Conservation (phyloP, 257 asterid species). For the Salvia rosmarinus region DNA sequence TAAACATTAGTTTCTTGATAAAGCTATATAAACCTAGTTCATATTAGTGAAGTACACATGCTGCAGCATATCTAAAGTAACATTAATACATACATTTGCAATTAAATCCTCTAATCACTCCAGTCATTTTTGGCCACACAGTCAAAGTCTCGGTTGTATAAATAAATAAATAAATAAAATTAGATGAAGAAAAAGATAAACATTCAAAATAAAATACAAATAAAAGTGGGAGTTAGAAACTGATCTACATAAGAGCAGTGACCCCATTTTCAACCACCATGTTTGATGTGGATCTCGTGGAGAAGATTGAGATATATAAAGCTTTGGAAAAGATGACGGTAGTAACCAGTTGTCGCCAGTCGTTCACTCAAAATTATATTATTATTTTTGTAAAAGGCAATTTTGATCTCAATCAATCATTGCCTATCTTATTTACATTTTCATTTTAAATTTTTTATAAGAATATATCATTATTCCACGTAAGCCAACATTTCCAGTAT, state of each 20-base stretch:
- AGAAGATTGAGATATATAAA: slow-evolving; percentile 49
- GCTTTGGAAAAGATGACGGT: slow-evolving; percentile 52
- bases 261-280: slow-evolving; percentile 66
- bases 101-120: slow-evolving; percentile 21
- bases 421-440: slow-evolving; percentile 26
- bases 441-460: background rate
- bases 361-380: slow-evolving; percentile 24
- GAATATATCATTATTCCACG: slow-evolving; percentile 18
- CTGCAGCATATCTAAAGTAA: too few relatives aligned
- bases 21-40: too few relatives aligned
- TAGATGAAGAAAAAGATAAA: too few relatives aligned
- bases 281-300: slow-evolving; percentile 61
- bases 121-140: slow-evolving; percentile 11
- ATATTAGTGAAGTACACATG: too few relatives aligned
- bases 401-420: slow-evolving; percentile 42
- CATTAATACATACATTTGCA: background rate
- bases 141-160: background rate
- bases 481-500: slow-evolving; percentile 37
- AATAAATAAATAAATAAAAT: background rate
- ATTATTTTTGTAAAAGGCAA: slow-evolving; percentile 8
- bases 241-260: slow-evolving; percentile 15
- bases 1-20: too few relatives aligned
- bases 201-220: background rate
- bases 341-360: slow-evolving; percentile 80
- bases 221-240: background rate